Evolutionary conservation across 139 green algal genomes (phyloP).

Genomic region (Chlorella sp.): DNA sequence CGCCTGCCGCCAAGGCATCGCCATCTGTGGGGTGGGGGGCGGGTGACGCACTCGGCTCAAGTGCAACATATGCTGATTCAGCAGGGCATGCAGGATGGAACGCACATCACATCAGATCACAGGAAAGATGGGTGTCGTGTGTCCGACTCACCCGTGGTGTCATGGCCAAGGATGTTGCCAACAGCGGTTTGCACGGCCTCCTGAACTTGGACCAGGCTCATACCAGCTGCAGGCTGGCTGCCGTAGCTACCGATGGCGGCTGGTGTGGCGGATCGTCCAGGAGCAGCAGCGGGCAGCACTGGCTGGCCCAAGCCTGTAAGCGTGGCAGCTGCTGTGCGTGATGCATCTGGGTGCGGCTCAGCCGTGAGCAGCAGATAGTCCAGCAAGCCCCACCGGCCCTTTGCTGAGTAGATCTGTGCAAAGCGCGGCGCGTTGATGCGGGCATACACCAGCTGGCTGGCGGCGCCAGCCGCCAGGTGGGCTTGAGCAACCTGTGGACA

Average conservation of each 20-base stretch:
- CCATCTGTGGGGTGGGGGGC: background rate
- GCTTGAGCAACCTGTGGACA: background rate
- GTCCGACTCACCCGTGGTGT: background rate
- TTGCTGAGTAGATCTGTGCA: conserved; percentile 30
- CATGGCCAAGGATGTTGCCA: background rate
- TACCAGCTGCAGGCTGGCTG: background rate
- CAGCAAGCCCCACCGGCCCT: conserved; percentile 41
- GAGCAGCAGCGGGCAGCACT: no score
- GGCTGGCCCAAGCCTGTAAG: no score
- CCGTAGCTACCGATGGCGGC: background rate
- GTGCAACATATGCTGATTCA: no score
- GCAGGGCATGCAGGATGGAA: no score
- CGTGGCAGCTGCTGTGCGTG: no score
- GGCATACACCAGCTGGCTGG: conserved; percentile 22
- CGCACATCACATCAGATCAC: no score
- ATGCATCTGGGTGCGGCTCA: no score
- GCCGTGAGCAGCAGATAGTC: background rate
- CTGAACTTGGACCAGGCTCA: background rate
- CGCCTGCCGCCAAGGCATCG: background rate
- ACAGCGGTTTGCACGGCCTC: background rate
- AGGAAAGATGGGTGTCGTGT: no score
- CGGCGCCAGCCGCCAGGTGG: background rate
- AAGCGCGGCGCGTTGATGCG: conserved; percentile 38
- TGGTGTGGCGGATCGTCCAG: no score
- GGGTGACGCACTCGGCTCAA: no score